Evolutionary conservation across 1,284 basidiomycete genomes (phyloP).

Genomic region (Ceratobasidium sp.): DNA sequence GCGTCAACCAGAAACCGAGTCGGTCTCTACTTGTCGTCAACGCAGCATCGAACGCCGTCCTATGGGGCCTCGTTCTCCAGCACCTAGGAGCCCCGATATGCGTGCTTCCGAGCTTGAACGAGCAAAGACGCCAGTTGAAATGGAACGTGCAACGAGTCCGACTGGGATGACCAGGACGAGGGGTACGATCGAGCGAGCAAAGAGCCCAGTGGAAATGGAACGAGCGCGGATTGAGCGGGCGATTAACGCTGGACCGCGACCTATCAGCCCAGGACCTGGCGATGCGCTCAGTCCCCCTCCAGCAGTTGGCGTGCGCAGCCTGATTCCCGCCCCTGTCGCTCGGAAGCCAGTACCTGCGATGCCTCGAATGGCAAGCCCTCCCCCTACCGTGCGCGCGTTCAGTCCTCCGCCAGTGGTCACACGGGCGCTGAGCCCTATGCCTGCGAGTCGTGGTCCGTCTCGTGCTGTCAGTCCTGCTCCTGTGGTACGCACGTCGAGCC

Average conservation of each 20-base stretch:
- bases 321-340: slow-evolving; percentile 36
- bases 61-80: slow-evolving; percentile 77
- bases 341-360: slow-evolving; percentile 43
- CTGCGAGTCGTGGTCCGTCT: slow-evolving; percentile 1
- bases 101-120: slow-evolving; percentile 25
- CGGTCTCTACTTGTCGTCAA: slow-evolving; percentile 14
- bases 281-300: slow-evolving; percentile 43
- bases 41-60: slow-evolving; percentile 68
- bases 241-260: slow-evolving; percentile 25
- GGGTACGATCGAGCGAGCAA: slow-evolving; percentile 28
- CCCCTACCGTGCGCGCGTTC: slow-evolving; percentile 18
- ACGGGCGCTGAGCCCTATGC: slow-evolving; percentile 28
- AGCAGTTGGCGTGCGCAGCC: neutral
- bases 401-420: slow-evolving; percentile 15
- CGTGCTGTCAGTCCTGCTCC: slow-evolving; percentile 31
- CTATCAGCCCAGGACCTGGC: slow-evolving; percentile 37
- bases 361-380: slow-evolving; percentile 29
- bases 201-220: slow-evolving; percentile 41
- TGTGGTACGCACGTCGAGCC: slow-evolving; percentile 34
- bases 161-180: slow-evolving; percentile 12
- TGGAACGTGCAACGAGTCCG: slow-evolving; percentile 32
- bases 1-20: slow-evolving; percentile 22
- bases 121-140: slow-evolving; percentile 30
- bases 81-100: slow-evolving; percentile 59
- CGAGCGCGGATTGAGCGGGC: slow-evolving; percentile 39